A percentile compares a stretch with the other conserved stretches of the same genome.
Conservation (phyloP, 1,139 yeast genomes). For the Yamadazyma epiphylla region DNA sequence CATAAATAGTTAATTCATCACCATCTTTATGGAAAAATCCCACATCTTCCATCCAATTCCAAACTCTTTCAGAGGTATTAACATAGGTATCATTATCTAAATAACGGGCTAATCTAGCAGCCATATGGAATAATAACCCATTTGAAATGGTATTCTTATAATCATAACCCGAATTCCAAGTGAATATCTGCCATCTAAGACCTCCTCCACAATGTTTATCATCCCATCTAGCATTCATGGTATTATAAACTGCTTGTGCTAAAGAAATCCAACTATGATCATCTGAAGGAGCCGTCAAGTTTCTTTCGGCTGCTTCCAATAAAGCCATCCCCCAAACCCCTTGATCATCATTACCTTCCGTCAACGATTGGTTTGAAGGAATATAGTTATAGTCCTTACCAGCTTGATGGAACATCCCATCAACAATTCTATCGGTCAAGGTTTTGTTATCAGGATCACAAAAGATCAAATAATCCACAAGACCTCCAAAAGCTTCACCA, state of each 20-base stretch:
- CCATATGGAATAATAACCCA: slow-evolving; percentile 72
- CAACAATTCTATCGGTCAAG: slow-evolving; percentile 32
- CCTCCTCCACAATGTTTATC: slow-evolving; percentile 64
- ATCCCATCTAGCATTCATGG: slow-evolving; percentile 79
- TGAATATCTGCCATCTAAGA: slow-evolving; percentile 80
- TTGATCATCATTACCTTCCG: slow-evolving; percentile 72
- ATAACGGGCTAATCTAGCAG: slow-evolving; percentile 74
- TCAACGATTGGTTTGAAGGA: slow-evolving; percentile 56
- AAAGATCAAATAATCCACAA: slow-evolving; percentile 48
- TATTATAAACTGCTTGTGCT: slow-evolving; percentile 72
- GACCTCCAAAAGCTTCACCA: slow-evolving; percentile 64
- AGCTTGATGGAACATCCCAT: slow-evolving; percentile 49
- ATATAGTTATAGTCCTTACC: slow-evolving; percentile 52
- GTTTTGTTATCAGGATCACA: slow-evolving; percentile 44
- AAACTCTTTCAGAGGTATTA: slow-evolving; percentile 62
- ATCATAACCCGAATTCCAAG: slow-evolving; percentile 71
- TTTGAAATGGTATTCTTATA: slow-evolving; percentile 79
- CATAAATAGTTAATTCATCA: slow-evolving; percentile 49
- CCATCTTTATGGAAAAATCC: slow-evolving; percentile 41
- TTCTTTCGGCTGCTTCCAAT: slow-evolving; percentile 60
- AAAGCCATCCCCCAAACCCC: slow-evolving; percentile 66
- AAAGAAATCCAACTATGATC: slow-evolving; percentile 64
- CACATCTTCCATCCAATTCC: slow-evolving; percentile 60
- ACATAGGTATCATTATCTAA: slow-evolving; percentile 61
- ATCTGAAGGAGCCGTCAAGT: slow-evolving; percentile 45